Percentiles rank a stretch among this genome's conserved stretches.
These are phyloP conservation scores for Boletus sp. DNA, from an alignment of 768 basidiomycete genomes.

Conservation along the genomic window DNA sequence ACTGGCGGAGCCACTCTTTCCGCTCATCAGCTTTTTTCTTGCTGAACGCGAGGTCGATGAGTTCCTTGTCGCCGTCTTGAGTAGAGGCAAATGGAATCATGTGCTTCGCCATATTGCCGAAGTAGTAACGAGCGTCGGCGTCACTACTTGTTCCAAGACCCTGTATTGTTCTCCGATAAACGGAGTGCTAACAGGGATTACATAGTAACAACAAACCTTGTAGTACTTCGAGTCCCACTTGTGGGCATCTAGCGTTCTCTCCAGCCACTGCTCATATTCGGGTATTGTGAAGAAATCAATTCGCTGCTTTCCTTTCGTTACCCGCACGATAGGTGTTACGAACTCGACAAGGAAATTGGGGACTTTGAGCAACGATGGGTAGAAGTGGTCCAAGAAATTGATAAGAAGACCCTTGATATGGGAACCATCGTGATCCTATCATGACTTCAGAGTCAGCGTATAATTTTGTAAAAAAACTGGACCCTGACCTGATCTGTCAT, in stretches of 20 bases:
- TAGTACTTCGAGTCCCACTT: constrained; percentile 96
- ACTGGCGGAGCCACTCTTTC: constrained; percentile 96
- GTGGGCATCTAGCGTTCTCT: constrained; percentile 67
- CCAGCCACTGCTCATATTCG: constrained; percentile 92
- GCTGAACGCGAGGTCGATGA: constrained; percentile 98
- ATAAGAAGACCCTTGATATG: constrained; percentile 99
- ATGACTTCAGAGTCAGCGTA: neutral
- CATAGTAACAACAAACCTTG: constrained; percentile 65
- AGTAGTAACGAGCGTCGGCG: constrained; percentile 89
- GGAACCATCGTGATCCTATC: constrained; percentile 98
- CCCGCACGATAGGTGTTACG: constrained; percentile 96
- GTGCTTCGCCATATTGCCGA: constrained; percentile 88
- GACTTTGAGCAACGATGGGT: constrained; percentile 87
- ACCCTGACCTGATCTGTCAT: constrained; percentile 96
- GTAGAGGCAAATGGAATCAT: constrained; percentile 88
- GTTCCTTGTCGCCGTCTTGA: constrained; percentile 76
- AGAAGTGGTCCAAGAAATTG: constrained; percentile 97
- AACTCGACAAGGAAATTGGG: constrained; percentile 96
- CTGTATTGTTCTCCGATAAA: constrained; percentile 39
- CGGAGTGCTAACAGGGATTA: neutral
- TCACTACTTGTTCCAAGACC: constrained; percentile 95
- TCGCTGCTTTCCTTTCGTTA: constrained; percentile 75
- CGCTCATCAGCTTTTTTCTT: constrained; percentile 99
- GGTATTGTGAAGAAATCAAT: constrained; percentile 96
- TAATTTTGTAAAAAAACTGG: neutral